phyloP scores from a whole-genome alignment of 768 basidiomycete genomes.

The Aureoboletus auriporus region DNA sequence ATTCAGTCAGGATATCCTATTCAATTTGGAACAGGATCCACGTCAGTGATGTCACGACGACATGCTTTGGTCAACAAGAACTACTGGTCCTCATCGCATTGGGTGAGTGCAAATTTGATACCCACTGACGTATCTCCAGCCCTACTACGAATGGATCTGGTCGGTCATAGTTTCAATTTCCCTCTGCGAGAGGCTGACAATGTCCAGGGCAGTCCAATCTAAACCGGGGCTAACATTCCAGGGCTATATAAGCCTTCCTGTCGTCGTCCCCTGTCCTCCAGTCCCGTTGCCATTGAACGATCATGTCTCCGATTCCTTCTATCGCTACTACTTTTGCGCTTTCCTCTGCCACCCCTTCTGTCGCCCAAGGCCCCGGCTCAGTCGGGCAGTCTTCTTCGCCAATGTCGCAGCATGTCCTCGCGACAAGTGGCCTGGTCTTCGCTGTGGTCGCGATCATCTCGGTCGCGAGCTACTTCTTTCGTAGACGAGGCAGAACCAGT shows the following conservation, averaged over 20 bases:
- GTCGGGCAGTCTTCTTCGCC: slow-evolving; percentile 3
- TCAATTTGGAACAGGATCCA: too few relatives aligned
- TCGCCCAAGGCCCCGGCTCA: background rate
- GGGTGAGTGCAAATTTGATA: too few relatives aligned
- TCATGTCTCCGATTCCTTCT: slow-evolving; percentile 21
- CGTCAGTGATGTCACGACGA: too few relatives aligned
- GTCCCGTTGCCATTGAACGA: background rate
- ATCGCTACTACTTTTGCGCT: slow-evolving; percentile 5
- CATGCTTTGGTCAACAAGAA: too few relatives aligned
- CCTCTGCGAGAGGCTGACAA: slow-evolving; percentile 10
- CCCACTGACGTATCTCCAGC: background rate
- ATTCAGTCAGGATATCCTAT: too few relatives aligned
- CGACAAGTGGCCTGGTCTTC: slow-evolving; percentile 18
- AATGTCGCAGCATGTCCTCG: slow-evolving; percentile 1
- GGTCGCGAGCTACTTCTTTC: slow-evolving; percentile 15
- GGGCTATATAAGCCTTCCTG: slow-evolving; percentile 4
- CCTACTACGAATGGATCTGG: background rate
- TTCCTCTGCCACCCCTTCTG: slow-evolving; percentile 2
- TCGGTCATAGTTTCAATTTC: background rate
- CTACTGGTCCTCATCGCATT: too few relatives aligned
- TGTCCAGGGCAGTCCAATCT: slow-evolving; percentile 1
- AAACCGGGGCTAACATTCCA: slow-evolving; percentile 4
- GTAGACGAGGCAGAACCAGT: background rate
- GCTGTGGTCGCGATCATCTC: slow-evolving; percentile 10
- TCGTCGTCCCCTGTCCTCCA: background rate